A percentile compares a stretch with the other conserved stretches of the same genome.
phyloP scores from a whole-genome alignment of 768 basidiomycete species.

The Trametes cubensis region DNA sequence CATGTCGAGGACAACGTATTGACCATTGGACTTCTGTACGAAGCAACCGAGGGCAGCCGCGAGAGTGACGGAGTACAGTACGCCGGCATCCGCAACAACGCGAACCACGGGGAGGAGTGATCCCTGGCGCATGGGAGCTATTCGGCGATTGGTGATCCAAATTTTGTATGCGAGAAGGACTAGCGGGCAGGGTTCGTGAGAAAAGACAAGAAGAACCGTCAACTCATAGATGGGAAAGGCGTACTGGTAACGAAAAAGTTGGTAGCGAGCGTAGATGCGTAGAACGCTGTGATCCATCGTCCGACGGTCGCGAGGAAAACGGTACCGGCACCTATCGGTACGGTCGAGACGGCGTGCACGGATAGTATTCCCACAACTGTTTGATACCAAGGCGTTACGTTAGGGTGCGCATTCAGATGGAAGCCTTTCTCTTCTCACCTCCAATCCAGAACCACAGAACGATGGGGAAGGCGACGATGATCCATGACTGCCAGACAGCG shows the following conservation, averaged over 20 bases:
- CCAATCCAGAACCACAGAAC: slow-evolving; percentile 13
- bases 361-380: slow-evolving; percentile 22
- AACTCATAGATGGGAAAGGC: too few relatives aligned
- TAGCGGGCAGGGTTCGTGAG: slow-evolving; percentile 4
- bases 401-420: background rate
- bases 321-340: slow-evolving; percentile 11
- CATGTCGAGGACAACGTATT: slow-evolving; percentile 30
- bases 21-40: slow-evolving; percentile 26
- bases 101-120: slow-evolving; percentile 27
- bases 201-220: background rate
- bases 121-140: slow-evolving; percentile 9
- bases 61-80: slow-evolving; percentile 31
- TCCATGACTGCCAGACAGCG: slow-evolving; percentile 30
- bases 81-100: slow-evolving; percentile 31
- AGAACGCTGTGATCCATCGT: slow-evolving; percentile 32
- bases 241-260: slow-evolving; percentile 29
- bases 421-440: slow-evolving; percentile 12
- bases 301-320: slow-evolving; percentile 23
- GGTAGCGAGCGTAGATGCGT: slow-evolving; percentile 25
- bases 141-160: slow-evolving; percentile 25
- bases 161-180: slow-evolving; percentile 33
- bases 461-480: slow-evolving; percentile 23
- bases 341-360: slow-evolving; percentile 21
- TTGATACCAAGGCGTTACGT: background rate
- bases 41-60: slow-evolving; percentile 29